Percentiles rank a stretch among this genome's conserved stretches.
phyloP scores from a whole-genome alignment of 2,329 filamentous ascomycete species.

The Colletotrichum plurivorum region DNA sequence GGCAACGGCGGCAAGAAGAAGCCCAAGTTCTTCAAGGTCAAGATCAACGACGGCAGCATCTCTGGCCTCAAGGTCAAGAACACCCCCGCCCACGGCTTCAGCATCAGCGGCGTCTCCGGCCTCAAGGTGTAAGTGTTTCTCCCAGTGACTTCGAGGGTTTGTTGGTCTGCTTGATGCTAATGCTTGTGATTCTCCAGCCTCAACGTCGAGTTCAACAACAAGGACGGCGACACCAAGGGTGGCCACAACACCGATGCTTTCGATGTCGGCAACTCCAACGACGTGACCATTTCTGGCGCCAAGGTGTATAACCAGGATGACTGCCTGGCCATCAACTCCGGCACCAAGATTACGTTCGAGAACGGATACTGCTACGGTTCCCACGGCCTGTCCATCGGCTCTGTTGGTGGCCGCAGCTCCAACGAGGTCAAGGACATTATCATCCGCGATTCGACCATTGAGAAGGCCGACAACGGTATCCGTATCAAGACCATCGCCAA shows the following conservation, averaged over 20 bases:
- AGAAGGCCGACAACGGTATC: slow-evolving; percentile 67
- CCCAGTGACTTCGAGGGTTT: too few species aligned
- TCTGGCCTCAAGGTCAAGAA: slow-evolving; percentile 57
- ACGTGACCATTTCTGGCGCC: slow-evolving; percentile 66
- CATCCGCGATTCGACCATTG: slow-evolving; percentile 63
- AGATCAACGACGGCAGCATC: slow-evolving; percentile 55
- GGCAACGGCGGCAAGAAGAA: slow-evolving; percentile 73
- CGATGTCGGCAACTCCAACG: slow-evolving; percentile 65
- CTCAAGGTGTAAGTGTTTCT: slow-evolving; percentile 51
- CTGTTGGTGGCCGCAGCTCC: slow-evolving; percentile 62
- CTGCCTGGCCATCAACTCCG: slow-evolving; percentile 71
- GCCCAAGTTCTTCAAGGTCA: slow-evolving; percentile 72
- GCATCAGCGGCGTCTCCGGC: slow-evolving; percentile 53
- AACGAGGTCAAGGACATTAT: slow-evolving; percentile 68
- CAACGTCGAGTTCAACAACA: slow-evolving; percentile 56
- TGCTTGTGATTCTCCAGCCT: slow-evolving; percentile 41
- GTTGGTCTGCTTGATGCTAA: background rate
- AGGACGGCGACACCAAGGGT: slow-evolving; percentile 52
- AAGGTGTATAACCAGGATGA: slow-evolving; percentile 74
- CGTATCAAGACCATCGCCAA: slow-evolving; percentile 65
- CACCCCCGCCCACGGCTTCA: slow-evolving; percentile 59
- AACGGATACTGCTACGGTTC: slow-evolving; percentile 60
- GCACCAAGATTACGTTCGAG: slow-evolving; percentile 61
- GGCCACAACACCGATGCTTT: slow-evolving; percentile 72
- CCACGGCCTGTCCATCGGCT: slow-evolving; percentile 60